Conservation (phyloP, 192 early-diverging fungal species). For the Coemansia sp. region DNA sequence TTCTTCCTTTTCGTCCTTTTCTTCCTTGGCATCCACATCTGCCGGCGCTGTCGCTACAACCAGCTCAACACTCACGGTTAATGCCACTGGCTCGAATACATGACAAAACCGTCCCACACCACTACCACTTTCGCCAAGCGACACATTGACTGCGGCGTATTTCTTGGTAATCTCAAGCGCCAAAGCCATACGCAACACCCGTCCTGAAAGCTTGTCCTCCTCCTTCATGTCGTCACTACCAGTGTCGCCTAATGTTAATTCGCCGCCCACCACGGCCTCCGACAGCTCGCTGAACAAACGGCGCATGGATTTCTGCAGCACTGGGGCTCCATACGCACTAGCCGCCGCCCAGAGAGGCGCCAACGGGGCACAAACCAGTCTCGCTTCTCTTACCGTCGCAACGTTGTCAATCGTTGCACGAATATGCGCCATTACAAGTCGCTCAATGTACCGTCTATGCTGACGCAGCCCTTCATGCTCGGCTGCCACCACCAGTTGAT, state of each 20-base stretch:
- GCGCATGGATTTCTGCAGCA: constrained; percentile 15
- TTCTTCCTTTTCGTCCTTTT: too few species aligned
- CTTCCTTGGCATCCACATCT: too few species aligned
- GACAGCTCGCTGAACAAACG: constrained; percentile 14
- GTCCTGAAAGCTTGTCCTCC: not conserved
- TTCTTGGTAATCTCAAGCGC: not conserved
- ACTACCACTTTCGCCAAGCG: not conserved
- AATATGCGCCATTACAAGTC: constrained; percentile 20
- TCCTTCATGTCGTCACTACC: not conserved
- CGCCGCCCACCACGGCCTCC: not conserved
- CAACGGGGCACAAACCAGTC: constrained; percentile 14
- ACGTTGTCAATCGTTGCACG: constrained; percentile 16
- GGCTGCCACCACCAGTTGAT: not conserved
- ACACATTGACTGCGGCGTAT: constrained; percentile 17
- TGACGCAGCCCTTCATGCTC: not conserved
- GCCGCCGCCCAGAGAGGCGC: constrained; percentile 11
- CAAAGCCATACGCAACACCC: not conserved
- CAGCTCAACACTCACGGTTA: constrained; percentile 18
- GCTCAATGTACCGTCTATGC: constrained; percentile 17
- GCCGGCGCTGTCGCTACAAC: constrained; percentile 5
- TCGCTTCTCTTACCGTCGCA: constrained; percentile 9
- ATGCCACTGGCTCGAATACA: constrained; percentile 22
- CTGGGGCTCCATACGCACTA: not conserved
- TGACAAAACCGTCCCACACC: constrained; percentile 9
- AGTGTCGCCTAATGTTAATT: not conserved